Evolutionary conservation across 768 basidiomycete genomes (phyloP).

Genomic region (Coprinellus micaceus): DNA sequence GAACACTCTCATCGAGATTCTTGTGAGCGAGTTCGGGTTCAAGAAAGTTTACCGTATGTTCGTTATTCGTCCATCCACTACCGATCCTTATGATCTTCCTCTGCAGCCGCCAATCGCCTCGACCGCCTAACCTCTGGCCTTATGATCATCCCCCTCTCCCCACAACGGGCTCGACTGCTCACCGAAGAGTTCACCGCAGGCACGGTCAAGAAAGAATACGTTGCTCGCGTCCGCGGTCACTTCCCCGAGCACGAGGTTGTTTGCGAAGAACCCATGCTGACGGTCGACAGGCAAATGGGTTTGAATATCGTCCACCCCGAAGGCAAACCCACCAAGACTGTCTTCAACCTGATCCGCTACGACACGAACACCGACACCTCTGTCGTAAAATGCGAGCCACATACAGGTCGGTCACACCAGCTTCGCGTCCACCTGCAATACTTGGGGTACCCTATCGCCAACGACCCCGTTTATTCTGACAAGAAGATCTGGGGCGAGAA

Average conservation of each 20-base stretch:
- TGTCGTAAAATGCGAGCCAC: constrained; percentile 82
- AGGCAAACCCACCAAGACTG: constrained; percentile 90
- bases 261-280: constrained; percentile 84
- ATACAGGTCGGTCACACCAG: constrained; percentile 95
- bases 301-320: constrained; percentile 93
- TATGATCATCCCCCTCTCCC: constrained; percentile 85
- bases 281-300: constrained; percentile 95
- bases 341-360: constrained; percentile 81
- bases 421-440: constrained; percentile 95
- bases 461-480: constrained; percentile 91
- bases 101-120: constrained; percentile 86
- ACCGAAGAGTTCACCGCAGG: constrained; percentile 81
- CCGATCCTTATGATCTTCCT: constrained; percentile 4
- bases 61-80: constrained; percentile 1
- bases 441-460: constrained; percentile 89
- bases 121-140: constrained; percentile 93
- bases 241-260: constrained; percentile 85
- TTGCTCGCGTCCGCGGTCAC: constrained; percentile 80
- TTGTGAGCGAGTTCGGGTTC: constrained; percentile 80
- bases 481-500: constrained; percentile 72
- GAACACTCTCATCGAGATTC: constrained; percentile 84
- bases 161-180: constrained; percentile 62
- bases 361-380: constrained; percentile 78
- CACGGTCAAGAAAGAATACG: constrained; percentile 85
- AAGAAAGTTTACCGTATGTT: constrained; percentile 74